Conservation (phyloP, 1,284 basidiomycete species). For the Ceratorhiza oryzae-sativae region DNA sequence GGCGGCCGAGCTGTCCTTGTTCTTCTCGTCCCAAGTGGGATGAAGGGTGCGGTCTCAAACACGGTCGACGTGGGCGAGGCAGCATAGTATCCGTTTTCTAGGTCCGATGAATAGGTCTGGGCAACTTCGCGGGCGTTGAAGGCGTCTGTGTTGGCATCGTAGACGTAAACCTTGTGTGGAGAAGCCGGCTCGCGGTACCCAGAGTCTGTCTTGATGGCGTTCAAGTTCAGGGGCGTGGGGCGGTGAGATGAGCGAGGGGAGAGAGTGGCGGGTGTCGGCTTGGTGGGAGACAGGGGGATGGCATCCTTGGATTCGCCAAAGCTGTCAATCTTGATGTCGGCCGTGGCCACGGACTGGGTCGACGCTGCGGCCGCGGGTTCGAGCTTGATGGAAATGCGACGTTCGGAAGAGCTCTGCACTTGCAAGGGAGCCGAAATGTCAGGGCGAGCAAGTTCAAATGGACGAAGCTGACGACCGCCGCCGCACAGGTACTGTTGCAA, state of each 20-base stretch:
- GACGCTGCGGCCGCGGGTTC: conserved; percentile 22
- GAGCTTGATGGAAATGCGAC: conserved; percentile 32
- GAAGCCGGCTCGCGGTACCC: conserved; percentile 20
- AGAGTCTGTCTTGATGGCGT: not conserved
- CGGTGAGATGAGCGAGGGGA: conserved; percentile 25
- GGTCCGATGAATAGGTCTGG: not conserved
- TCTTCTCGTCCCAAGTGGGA: conserved; percentile 25
- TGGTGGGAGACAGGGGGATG: conserved; percentile 33
- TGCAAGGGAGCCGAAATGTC: conserved; percentile 37
- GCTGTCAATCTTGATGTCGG: conserved; percentile 19
- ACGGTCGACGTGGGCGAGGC: conserved; percentile 20
- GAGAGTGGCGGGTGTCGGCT: conserved; percentile 4
- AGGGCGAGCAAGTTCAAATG: conserved; percentile 38
- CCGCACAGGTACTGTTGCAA: conserved; percentile 35
- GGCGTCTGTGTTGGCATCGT: conserved; percentile 36
- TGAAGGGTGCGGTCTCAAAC: conserved; percentile 30
- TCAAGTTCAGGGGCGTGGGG: conserved; percentile 25
- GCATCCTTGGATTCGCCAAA: conserved; percentile 16
- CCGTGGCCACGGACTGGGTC: conserved; percentile 19
- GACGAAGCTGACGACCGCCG: conserved; percentile 39
- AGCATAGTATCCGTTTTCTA: conserved; percentile 12
- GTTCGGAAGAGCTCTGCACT: conserved; percentile 8
- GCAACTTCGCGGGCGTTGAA: conserved; percentile 23
- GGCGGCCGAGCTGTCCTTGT: conserved; percentile 24
- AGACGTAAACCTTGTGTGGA: conserved; percentile 34